Evolutionary conservation across 2,329 filamentous ascomycete genomes (phyloP).

Genomic region (Cercospora brassicicola): DNA sequence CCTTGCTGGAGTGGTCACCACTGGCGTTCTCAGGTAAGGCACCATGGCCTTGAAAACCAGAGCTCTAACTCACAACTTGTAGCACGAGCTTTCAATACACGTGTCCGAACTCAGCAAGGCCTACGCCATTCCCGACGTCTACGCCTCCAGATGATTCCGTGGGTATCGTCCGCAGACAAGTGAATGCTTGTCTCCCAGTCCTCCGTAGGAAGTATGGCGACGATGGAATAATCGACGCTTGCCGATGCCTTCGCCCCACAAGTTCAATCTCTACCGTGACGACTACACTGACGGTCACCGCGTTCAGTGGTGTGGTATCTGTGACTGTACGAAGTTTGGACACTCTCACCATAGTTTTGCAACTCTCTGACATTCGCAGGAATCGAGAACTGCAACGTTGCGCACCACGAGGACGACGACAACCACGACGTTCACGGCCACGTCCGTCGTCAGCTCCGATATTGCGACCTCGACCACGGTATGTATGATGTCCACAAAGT

Average conservation of each 20-base stretch:
- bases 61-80: not conserved
- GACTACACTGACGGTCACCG: not conserved
- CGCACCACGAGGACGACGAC: slow-evolving; percentile 7
- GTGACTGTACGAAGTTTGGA: not conserved
- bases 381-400: not conserved
- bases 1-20: slow-evolving; percentile 2
- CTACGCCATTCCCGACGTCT: not conserved
- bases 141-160: not conserved
- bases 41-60: not conserved
- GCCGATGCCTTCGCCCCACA: slow-evolving; percentile 7
- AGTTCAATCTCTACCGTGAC: not conserved
- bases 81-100: slow-evolving; percentile 11
- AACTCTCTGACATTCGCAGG: not conserved
- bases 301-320: not conserved
- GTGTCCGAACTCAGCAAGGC: slow-evolving; percentile 5
- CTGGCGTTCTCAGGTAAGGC: not conserved
- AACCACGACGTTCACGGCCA: slow-evolving; percentile 5
- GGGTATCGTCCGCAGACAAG: not conserved
- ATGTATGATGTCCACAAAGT: not conserved
- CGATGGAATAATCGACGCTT: slow-evolving; percentile 1
- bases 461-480: slow-evolving; percentile 4
- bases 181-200: not conserved
- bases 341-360: not conserved
- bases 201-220: not conserved
- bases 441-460: not conserved